Evolutionary conservation across 768 basidiomycete species (phyloP), one percentile per base, ranked within the genome.

Genomic region (Rubroboletus satanas): DNA sequence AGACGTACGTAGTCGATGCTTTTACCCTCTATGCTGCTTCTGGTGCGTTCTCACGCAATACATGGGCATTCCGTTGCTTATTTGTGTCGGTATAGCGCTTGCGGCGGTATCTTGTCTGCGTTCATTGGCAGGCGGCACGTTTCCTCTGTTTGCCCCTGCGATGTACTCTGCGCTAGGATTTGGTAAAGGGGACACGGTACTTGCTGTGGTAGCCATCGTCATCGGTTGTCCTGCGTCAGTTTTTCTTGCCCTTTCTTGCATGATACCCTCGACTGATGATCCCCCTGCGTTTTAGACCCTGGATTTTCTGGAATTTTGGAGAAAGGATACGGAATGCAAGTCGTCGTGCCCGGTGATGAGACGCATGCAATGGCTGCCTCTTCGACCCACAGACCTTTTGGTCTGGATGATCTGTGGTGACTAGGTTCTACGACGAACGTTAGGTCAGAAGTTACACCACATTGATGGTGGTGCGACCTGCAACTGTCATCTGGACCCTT

Each of bases 61-160:
- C 32, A 23, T 44, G 26, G 3, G 10, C 2, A 32, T 42, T 11
- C 4, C 0, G 8, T 36, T 36, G 14, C 32, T 53, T 18, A 5
- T 28, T 12, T 28, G 21, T 49, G 29, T 45, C 43, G 18, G 1
- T 70, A 54, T 51, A 81, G 85, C 87, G 3, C 70, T 91, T 10
- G 87, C 87, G 0, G 85, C 87, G 0, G 81, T 82, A 18, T 72
- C 83, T 0, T 85, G 69, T 64, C 65, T 89, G 14, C 82, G 89
- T 26, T 82, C 84, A 0, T 51, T 88, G 0, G 80, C 82, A 1
- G 89, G 89, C 0, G 90, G 88, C 50, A 83, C 78, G 1, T 90
- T 92, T 64, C 90, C 89, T 2, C 71, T 91, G n/a, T 91, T 91
- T 60, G 86, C 83, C 4, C 83, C 85, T 18, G 73, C 78, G 36